phyloP scores from a whole-genome alignment of 495 filamentous ascomycete genomes.

The Daldinia caldariorum region DNA sequence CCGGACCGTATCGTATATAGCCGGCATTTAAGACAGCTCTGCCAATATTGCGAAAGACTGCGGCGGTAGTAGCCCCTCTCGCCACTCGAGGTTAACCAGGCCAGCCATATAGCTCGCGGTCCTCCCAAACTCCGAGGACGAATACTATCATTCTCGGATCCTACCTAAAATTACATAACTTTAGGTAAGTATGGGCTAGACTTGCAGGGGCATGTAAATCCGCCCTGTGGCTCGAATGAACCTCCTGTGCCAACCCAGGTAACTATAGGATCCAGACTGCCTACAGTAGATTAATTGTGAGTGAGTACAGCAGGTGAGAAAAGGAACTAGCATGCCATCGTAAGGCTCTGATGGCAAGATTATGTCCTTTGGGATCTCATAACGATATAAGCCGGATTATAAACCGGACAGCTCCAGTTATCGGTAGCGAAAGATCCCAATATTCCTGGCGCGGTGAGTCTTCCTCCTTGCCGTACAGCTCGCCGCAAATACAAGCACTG shows the following conservation, averaged over 20 bases:
- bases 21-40: slow-evolving; percentile 15
- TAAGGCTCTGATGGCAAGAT: not conserved
- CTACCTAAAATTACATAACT: slow-evolving; percentile 2
- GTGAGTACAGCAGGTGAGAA: not conserved
- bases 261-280: not conserved
- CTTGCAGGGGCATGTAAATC: not conserved
- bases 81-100: slow-evolving; percentile 10
- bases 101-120: slow-evolving; percentile 14
- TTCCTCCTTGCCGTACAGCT: slow-evolving; percentile 23
- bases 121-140: not conserved
- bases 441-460: slow-evolving; percentile 9
- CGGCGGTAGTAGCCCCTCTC: slow-evolving; percentile 29
- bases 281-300: not conserved
- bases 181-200: not conserved
- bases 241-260: not conserved
- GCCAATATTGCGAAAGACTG: not conserved
- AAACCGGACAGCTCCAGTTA: not conserved
- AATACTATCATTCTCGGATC: slow-evolving; percentile 2
- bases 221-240: not conserved
- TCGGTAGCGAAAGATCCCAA: slow-evolving; percentile 20
- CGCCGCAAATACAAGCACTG: slow-evolving; percentile 24
- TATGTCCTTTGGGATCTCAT: not conserved
- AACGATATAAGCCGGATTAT: not conserved
- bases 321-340: too few species aligned
- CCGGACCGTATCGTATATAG: slow-evolving; percentile 35